Percentiles rank a stretch among this genome's conserved stretches.
phyloP scores from a whole-genome alignment of 768 basidiomycete genomes.

The Podaxis pistillaris region DNA sequence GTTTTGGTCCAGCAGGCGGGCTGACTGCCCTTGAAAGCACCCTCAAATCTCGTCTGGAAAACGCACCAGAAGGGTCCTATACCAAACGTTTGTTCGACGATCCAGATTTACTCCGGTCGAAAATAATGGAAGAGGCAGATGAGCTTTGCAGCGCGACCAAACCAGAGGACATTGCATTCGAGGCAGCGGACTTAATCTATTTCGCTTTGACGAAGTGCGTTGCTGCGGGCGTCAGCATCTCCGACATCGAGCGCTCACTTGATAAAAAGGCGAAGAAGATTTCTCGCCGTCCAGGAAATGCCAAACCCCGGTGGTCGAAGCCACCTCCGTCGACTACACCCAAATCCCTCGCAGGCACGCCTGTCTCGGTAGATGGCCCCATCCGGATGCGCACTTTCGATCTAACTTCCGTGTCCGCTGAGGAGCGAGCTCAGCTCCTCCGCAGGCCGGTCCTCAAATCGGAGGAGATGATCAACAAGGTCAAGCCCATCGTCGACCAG shows the following conservation, averaged over 20 bases:
- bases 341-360: constrained; percentile 18
- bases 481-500: constrained; percentile 89
- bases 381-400: constrained; percentile 81
- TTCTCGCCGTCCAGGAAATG: constrained; percentile 85
- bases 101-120: constrained; percentile 76
- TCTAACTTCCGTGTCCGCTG: constrained; percentile 44
- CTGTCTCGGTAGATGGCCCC: constrained; percentile 30
- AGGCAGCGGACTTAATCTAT: constrained; percentile 94
- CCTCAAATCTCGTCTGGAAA: constrained; percentile 64
- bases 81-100: constrained; percentile 86
- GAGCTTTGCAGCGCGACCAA: constrained; percentile 86
- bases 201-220: constrained; percentile 87
- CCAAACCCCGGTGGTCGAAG: constrained; percentile 77
- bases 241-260: constrained; percentile 81
- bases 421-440: constrained; percentile 68
- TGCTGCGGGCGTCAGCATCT: constrained; percentile 74
- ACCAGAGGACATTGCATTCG: constrained; percentile 85
- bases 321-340: constrained; percentile 14
- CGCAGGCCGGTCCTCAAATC: constrained; percentile 88
- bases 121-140: constrained; percentile 98
- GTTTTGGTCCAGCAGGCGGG: constrained; percentile 85
- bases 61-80: constrained; percentile 90
- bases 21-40: constrained; percentile 79
- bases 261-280: constrained; percentile 86
- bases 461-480: constrained; percentile 87